Evolutionary conservation across 768 basidiomycete genomes (phyloP).

Genomic region (Rhizopogon rudus): DNA sequence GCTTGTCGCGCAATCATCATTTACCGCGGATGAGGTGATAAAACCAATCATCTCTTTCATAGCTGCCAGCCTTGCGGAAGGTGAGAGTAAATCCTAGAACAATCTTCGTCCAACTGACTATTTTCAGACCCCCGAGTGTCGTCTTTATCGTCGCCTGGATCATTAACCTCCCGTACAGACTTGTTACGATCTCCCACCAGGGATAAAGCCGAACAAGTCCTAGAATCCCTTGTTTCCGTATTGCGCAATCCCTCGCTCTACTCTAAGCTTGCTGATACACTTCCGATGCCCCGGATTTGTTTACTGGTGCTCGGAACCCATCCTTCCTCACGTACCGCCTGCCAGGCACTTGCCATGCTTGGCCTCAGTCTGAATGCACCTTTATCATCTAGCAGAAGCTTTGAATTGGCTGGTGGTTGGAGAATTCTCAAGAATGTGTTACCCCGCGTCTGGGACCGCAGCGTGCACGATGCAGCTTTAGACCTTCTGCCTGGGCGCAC

Average conservation of each 20-base stretch:
- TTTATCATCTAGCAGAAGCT: conserved; percentile 68
- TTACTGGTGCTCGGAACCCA: conserved; percentile 76
- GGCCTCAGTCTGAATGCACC: conserved; percentile 50
- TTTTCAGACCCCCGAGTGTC: conserved; percentile 10
- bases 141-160: conserved; percentile 8
- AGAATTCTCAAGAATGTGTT: conserved; percentile 63
- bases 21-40: conserved; percentile 67
- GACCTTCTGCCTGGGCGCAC: conserved; percentile 56
- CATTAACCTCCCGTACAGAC: neutral
- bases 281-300: conserved; percentile 76
- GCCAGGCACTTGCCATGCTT: conserved; percentile 57
- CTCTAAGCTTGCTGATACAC: conserved; percentile 62
- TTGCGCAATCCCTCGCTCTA: conserved; percentile 54
- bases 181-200: conserved; percentile 26
- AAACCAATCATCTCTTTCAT: conserved; percentile 86
- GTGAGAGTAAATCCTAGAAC: conserved; percentile 31
- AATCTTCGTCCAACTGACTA: neutral
- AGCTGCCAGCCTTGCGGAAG: conserved; percentile 70
- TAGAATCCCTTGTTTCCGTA: conserved; percentile 59
- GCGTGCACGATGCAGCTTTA: conserved; percentile 64
- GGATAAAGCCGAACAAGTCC: conserved; percentile 63
- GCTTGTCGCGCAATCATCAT: conserved; percentile 57
- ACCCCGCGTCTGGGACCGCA: conserved; percentile 62
- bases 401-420: conserved; percentile 86
- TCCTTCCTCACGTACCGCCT: conserved; percentile 56